Percentiles rank a stretch among this genome's conserved stretches.
Conservation (phyloP, 768 basidiomycete genomes). For the Boletus subcaerulescens region DNA sequence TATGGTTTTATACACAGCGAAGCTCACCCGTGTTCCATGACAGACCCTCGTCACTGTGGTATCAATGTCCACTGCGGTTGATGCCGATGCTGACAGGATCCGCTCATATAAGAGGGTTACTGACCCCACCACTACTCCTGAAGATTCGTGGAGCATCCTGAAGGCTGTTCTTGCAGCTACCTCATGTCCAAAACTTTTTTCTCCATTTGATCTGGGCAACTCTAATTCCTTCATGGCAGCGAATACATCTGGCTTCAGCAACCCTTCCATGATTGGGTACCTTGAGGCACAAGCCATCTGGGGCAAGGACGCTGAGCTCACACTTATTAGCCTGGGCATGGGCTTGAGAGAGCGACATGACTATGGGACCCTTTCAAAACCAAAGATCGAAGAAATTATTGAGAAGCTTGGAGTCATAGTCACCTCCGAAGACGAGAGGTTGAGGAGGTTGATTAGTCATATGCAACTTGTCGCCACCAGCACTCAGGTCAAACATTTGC, state of each 20-base stretch:
- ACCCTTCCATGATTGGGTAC: neutral
- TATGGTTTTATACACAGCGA: neutral
- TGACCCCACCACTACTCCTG: neutral
- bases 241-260: neutral
- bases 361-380: neutral
- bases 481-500: neutral
- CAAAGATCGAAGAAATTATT: neutral
- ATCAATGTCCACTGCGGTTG: neutral
- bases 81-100: neutral
- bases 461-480: neutral
- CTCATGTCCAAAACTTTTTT: neutral
- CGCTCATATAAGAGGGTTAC: neutral
- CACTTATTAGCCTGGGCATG: neutral
- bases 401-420: too few species aligned
- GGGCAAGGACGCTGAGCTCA: neutral
- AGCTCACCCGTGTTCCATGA: neutral
- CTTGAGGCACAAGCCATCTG: neutral
- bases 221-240: neutral
- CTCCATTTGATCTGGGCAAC: neutral
- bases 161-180: neutral
- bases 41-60: neutral
- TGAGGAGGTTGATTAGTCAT: neutral
- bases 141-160: neutral
- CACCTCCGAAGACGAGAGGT: neutral
- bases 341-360: neutral